Percentiles rank a stretch among this genome's conserved stretches.
These are phyloP conservation scores for Protomyces arabidopsidicola DNA, from an alignment of 1,139 yeast genomes.

Conservation along the genomic window DNA sequence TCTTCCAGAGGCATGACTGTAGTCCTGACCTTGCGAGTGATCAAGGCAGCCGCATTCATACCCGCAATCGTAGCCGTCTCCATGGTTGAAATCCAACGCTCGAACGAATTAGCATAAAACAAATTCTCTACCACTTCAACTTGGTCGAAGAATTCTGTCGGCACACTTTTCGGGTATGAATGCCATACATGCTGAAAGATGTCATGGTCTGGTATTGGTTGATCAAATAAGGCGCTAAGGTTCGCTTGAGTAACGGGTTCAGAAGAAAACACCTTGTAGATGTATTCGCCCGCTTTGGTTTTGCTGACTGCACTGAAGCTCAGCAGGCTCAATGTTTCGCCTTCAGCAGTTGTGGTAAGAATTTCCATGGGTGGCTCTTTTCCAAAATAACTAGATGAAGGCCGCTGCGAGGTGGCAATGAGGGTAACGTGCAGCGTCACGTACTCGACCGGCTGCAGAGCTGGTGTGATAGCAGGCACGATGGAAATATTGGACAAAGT, in stretches of 20 bases:
- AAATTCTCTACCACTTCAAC: conserved; percentile 38
- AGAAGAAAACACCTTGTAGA: conserved; percentile 45
- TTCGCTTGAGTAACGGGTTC: conserved; percentile 34
- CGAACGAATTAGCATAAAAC: conserved; percentile 47
- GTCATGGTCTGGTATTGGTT: conserved; percentile 33
- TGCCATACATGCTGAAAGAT: conserved; percentile 40
- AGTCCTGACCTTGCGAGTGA: conserved; percentile 11
- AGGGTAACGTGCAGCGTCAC: conserved; percentile 39
- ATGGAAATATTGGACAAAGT: conserved; percentile 37
- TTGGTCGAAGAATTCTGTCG: conserved; percentile 35
- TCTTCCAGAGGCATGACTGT: too few species aligned
- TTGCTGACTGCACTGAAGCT: conserved; percentile 39
- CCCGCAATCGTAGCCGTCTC: conserved; percentile 50
- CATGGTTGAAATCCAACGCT: conserved; percentile 48
- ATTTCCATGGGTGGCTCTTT: conserved; percentile 33
- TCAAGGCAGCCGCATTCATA: conserved; percentile 41
- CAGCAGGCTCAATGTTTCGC: conserved; percentile 36
- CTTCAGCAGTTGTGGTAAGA: conserved; percentile 37
- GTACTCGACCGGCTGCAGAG: conserved; percentile 36
- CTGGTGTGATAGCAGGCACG: conserved; percentile 11
- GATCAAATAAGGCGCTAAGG: conserved; percentile 36
- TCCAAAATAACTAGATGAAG: conserved; percentile 34
- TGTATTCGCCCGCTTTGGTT: conserved; percentile 36
- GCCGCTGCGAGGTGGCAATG: conserved; percentile 33
- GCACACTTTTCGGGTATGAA: conserved; percentile 42